A percentile compares a stretch with the other conserved stretches of the same genome.
Evolutionary conservation across 2,329 filamentous ascomycete genomes (phyloP).

Genomic region (Drechslera avenae): DNA sequence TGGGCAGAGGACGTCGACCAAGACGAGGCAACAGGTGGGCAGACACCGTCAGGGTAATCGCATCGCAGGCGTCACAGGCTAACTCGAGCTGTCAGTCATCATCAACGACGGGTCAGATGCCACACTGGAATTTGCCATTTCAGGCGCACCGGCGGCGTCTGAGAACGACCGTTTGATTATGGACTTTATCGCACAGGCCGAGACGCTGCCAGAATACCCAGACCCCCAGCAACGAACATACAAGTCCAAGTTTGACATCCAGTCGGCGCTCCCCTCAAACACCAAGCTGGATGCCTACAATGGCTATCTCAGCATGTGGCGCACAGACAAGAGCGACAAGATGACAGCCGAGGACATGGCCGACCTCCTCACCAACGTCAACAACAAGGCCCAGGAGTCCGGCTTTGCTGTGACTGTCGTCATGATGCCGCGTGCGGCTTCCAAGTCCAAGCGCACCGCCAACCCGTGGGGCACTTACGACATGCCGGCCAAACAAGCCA

Average conservation of each 20-base stretch:
- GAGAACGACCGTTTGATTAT: constrained; percentile 45
- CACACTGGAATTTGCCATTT: constrained; percentile 39
- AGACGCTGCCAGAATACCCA: constrained; percentile 33
- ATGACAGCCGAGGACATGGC: constrained; percentile 21
- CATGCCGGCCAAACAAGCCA: constrained; percentile 31
- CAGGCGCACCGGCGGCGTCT: constrained; percentile 36
- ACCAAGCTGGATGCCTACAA: constrained; percentile 31
- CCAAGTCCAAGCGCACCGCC: constrained; percentile 39
- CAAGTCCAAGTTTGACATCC: constrained; percentile 30
- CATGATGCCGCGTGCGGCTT: constrained; percentile 41
- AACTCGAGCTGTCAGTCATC: constrained; percentile 30
- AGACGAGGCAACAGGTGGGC: constrained; percentile 39
- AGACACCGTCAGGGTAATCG: neutral
- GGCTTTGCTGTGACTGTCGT: constrained; percentile 45
- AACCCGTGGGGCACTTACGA: constrained; percentile 46
- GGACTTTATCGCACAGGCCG: constrained; percentile 45
- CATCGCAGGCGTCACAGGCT: constrained; percentile 12
- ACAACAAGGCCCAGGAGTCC: constrained; percentile 14
- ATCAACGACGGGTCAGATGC: constrained; percentile 24
- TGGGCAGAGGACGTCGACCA: constrained; percentile 50
- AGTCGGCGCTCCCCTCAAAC: constrained; percentile 24
- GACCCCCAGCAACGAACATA: constrained; percentile 38
- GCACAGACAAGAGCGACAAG: constrained; percentile 29
- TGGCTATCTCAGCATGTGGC: constrained; percentile 38
- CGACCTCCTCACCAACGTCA: constrained; percentile 13